Evolutionary conservation across 2,329 filamentous ascomycete genomes (phyloP).

Genomic region (Thielaviopsis ethacetica): DNA sequence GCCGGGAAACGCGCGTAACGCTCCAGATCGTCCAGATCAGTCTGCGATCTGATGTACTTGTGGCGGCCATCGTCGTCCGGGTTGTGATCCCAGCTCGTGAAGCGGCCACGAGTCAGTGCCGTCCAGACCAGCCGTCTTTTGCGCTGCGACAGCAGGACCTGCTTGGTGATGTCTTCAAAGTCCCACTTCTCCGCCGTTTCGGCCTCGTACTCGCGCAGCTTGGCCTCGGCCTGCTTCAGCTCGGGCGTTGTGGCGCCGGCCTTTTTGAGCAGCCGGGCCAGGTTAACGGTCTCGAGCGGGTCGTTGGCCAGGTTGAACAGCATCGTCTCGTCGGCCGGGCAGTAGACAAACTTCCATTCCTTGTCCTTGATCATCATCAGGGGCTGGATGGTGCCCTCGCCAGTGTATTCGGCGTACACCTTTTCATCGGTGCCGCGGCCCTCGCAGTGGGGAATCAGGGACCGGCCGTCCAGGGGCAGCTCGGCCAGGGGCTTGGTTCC

Average conservation of each 20-base stretch:
- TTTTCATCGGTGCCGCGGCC: conserved; percentile 53
- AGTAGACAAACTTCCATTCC: conserved; percentile 80
- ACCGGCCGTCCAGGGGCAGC: conserved; percentile 75
- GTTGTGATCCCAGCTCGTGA: conserved; percentile 75
- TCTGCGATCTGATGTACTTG: conserved; percentile 73
- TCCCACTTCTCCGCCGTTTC: conserved; percentile 70
- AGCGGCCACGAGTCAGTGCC: conserved; percentile 58
- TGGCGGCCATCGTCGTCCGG: conserved; percentile 52
- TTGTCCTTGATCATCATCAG: conserved; percentile 89
- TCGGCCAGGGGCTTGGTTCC: conserved; percentile 51
- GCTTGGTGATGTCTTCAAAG: conserved; percentile 56
- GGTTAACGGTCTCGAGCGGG: conserved; percentile 60
- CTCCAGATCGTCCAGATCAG: conserved; percentile 67
- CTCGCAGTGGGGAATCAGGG: conserved; percentile 62
- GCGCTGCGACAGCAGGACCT: conserved; percentile 63
- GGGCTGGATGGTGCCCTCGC: conserved; percentile 75
- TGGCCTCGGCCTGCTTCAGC: conserved; percentile 28
- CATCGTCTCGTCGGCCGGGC: conserved; percentile 67
- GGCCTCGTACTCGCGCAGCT: conserved; percentile 50
- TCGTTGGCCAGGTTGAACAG: conserved; percentile 67
- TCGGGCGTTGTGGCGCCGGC: conserved; percentile 15
- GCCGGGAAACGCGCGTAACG: conserved; percentile 56
- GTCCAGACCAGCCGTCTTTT: conserved; percentile 64
- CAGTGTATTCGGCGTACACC: conserved; percentile 90
- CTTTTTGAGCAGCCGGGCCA: conserved; percentile 33